Percentiles rank a stretch among this genome's conserved stretches.
Evolutionary conservation across 306 rosid genomes (phyloP).

Genomic region (Cucurbita ficifolia): DNA sequence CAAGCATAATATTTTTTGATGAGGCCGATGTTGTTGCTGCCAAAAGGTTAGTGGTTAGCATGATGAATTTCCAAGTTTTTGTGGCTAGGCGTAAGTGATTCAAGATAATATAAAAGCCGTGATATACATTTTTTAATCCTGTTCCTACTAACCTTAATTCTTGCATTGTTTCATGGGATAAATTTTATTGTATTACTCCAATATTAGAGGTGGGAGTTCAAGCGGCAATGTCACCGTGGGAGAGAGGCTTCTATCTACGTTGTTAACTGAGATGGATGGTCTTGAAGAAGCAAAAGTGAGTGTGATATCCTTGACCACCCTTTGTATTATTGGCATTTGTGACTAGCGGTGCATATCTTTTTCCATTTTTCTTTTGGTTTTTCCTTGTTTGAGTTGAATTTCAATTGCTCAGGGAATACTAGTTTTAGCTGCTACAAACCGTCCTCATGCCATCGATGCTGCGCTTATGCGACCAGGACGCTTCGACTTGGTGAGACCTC

Average conservation of each 20-base stretch:
- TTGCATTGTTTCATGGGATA: background rate
- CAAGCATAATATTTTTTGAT: constrained; percentile 80
- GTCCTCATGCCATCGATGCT: constrained; percentile 75
- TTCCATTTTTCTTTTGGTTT: background rate
- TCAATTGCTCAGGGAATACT: constrained; percentile 57
- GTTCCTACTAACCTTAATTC: background rate
- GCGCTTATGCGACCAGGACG: constrained; percentile 96
- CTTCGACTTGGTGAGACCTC: constrained; percentile 54
- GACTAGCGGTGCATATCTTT: background rate
- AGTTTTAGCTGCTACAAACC: constrained; percentile 93
- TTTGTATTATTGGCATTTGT: background rate
- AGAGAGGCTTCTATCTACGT: constrained; percentile 84
- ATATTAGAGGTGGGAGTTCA: constrained; percentile 67
- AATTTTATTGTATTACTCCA: background rate
- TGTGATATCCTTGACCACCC: background rate
- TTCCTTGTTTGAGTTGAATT: background rate
- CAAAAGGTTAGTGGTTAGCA: constrained; percentile 50
- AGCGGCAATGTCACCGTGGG: constrained; percentile 46
- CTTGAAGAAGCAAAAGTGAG: constrained; percentile 80
- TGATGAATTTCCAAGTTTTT: background rate
- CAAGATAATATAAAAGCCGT: background rate
- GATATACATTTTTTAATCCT: background rate
- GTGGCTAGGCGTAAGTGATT: background rate
- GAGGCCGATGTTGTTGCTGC: constrained; percentile 85
- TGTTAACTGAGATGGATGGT: constrained; percentile 94